Base-by-base conservation (phyloP, 768 basidiomycete genomes). In the Amanita pseudoporphyria region DNA sequence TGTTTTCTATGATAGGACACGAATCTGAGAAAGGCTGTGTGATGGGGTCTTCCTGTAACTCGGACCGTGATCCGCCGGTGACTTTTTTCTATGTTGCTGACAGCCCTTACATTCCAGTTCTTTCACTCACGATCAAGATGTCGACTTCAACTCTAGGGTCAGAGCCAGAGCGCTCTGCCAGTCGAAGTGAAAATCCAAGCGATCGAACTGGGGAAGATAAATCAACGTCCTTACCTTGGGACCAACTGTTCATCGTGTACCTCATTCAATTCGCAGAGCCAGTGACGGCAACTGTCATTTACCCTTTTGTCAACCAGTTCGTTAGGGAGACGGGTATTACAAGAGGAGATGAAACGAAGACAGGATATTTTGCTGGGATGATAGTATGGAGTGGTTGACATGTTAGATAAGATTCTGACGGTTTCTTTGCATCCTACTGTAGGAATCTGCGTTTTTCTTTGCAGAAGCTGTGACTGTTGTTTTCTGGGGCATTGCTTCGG, bases 391-490 rank as follows among this genome's bases (percentile, higher is more conserved):
- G 9, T 5, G 6, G n/a, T 14, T 37, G 6, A 6, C 6, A 16
- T 3, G 3, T n/a, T 35, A 16, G 18, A 6, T 3, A 37, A 3
- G 14, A 6, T n/a, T 3, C 6, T 14, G n/a, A 16, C 41, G 21
- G 37, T 32, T 24, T 12, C 33, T 13, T 36, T 36, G 12, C 7
- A 12, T 40, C 51, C 35, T 49, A 26, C 32, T 47, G 19, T 51
- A 74, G 72, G 71, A 72, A 61, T 74, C 72, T 7, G 56, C 62
- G 1, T 75, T 73, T 58, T 76, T 72, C 57, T 56, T 70, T 33
- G 62, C 71, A 10, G 71, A 76, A 59, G 65, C 65, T 18, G 26
- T 67, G 6, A 71, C 69, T 5, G 70, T 72, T n/a, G 61, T 74
- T 13, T 63, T 65, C 28, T 76, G 73, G 73, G 70, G 71, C 5